These are phyloP conservation scores for Tephrocybe sp. DNA, from an alignment of 768 basidiomycete genomes.

Conservation along the genomic window DNA sequence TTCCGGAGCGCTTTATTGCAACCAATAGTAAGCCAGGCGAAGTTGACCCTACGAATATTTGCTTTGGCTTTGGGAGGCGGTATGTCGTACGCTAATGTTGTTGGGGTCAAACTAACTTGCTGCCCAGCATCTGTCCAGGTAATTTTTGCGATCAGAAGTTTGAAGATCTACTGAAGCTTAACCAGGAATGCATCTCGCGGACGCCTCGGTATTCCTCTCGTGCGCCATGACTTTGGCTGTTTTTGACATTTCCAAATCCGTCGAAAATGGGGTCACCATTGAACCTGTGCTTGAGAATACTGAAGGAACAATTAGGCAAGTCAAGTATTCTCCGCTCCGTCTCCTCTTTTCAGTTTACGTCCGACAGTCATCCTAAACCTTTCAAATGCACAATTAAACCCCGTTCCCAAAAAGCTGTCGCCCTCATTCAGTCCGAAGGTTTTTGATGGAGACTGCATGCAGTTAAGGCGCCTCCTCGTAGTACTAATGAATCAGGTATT, in stretches of 20 bases:
- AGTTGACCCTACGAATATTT: constrained; percentile 54
- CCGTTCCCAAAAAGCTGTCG: constrained; percentile 54
- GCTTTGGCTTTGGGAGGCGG: constrained; percentile 74
- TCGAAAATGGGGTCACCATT: constrained; percentile 42
- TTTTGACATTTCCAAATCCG: constrained; percentile 45
- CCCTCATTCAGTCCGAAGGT: constrained; percentile 49
- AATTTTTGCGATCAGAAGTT: constrained; percentile 6
- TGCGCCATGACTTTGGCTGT: constrained; percentile 51
- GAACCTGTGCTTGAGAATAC: constrained; percentile 57
- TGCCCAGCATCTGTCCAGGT: constrained; percentile 47
- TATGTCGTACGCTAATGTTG: constrained; percentile 19
- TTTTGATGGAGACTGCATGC: constrained; percentile 4
- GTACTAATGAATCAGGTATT: constrained; percentile 19
- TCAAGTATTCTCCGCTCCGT: neutral
- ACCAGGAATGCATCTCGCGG: constrained; percentile 51
- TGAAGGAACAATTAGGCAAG: constrained; percentile 62
- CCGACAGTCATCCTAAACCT: constrained; percentile 55
- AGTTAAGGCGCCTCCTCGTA: neutral
- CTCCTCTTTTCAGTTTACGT: constrained; percentile 2
- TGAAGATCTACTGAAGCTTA: constrained; percentile 6
- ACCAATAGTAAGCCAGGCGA: constrained; percentile 40
- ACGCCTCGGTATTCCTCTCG: constrained; percentile 50
- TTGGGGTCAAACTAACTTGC: constrained; percentile 4
- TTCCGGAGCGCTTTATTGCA: constrained; percentile 58
- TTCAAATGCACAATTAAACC: constrained; percentile 60